Evolutionary conservation across 345 rosid species (phyloP).

Genomic region (Cochlearia excelsa): DNA sequence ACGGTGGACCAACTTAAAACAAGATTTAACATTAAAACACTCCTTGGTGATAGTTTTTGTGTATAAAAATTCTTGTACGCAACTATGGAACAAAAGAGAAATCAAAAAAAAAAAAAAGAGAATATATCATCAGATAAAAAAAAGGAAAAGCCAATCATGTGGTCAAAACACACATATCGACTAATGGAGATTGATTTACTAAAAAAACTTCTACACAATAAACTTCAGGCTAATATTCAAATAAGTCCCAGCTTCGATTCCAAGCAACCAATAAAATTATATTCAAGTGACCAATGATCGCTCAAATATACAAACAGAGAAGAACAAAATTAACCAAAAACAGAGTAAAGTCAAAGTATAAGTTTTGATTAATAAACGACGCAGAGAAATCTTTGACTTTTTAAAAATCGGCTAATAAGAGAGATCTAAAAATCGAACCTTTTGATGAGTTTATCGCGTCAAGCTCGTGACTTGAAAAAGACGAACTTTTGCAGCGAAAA

Average conservation of each 20-base stretch:
- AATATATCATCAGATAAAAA: background rate
- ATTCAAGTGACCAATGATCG: background rate
- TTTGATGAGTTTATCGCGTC: constrained; percentile 10
- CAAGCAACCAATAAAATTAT: constrained; percentile 27
- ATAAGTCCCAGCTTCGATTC: constrained; percentile 13
- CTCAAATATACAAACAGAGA: background rate
- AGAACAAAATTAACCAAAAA: background rate
- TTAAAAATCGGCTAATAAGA: constrained; percentile 17
- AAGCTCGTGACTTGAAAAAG: constrained; percentile 16
- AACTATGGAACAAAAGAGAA: constrained; percentile 22
- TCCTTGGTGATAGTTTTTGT: background rate
- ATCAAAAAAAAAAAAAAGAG: constrained; percentile 2
- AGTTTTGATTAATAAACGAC: constrained; percentile 24
- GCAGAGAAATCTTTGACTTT: constrained; percentile 11
- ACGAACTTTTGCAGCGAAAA: constrained; percentile 20
- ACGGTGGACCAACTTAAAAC: constrained; percentile 26
- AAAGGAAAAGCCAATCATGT: constrained; percentile 12
- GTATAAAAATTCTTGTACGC: constrained; percentile 20
- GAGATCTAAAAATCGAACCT: constrained; percentile 34
- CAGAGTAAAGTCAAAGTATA: constrained; percentile 22
- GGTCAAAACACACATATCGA: constrained; percentile 26
- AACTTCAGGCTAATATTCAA: constrained; percentile 16
- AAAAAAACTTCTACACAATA: background rate
- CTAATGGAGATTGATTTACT: background rate
- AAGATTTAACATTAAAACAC: constrained; percentile 20